These are phyloP conservation scores for Metarhizium brunneum DNA, from an alignment of 2,329 filamentous ascomycete species.

Conservation along the genomic window DNA sequence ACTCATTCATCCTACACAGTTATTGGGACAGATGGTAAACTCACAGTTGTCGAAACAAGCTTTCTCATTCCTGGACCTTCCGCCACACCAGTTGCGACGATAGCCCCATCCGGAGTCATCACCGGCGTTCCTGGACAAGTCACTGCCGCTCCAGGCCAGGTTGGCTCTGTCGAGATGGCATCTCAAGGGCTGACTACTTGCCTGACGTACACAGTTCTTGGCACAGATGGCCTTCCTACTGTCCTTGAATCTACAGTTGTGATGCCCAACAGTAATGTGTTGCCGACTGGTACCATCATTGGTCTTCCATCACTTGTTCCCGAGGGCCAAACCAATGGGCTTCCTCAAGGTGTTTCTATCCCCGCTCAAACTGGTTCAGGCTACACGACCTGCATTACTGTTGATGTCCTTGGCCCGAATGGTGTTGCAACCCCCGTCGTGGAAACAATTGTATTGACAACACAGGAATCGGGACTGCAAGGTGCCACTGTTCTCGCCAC, in stretches of 20 bases:
- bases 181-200: constrained; percentile 17
- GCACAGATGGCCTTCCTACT: constrained; percentile 19
- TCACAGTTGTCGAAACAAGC: constrained; percentile 19
- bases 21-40: constrained; percentile 17
- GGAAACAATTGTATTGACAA: constrained; percentile 16
- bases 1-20: constrained; percentile 20
- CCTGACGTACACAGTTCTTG: constrained; percentile 19
- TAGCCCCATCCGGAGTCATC: constrained; percentile 11
- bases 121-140: constrained; percentile 14
- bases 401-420: constrained; percentile 21
- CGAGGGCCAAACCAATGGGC: constrained; percentile 3
- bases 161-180: neutral
- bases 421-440: constrained; percentile 20
- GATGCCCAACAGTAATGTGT: constrained; percentile 12
- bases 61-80: constrained; percentile 13
- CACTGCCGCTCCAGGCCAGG: constrained; percentile 7
- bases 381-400: constrained; percentile 21
- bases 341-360: constrained; percentile 12
- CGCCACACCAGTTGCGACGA: constrained; percentile 4
- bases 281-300: constrained; percentile 11
- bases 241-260: constrained; percentile 21
- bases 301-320: constrained; percentile 11
- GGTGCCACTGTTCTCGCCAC: constrained; percentile 8
- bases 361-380: constrained; percentile 8
- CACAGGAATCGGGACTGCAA: constrained; percentile 1